Conservation (phyloP, 352 stramenopile genomes). For the Phytophthora pluvialis region DNA sequence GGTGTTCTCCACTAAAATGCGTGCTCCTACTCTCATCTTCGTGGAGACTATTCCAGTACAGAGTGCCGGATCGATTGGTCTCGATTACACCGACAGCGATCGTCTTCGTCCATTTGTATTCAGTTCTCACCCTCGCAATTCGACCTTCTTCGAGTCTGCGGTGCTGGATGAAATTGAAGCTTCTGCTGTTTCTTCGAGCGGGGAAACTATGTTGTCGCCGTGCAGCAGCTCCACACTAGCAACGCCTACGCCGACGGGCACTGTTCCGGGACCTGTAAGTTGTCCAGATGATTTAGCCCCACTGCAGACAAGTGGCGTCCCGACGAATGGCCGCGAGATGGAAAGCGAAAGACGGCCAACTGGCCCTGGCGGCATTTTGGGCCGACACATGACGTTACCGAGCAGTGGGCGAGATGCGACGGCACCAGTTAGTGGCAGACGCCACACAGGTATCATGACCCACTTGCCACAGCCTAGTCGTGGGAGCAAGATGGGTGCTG, state of each 20-base stretch:
- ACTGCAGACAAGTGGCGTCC: slow-evolving; percentile 12
- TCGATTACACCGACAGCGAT: slow-evolving; percentile 40
- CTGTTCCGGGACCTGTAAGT: slow-evolving; percentile 5
- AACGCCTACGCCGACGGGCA: slow-evolving; percentile 23
- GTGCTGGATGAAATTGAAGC: slow-evolving; percentile 45
- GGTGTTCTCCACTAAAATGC: slow-evolving; percentile 89
- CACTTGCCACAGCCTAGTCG: slow-evolving; percentile 38
- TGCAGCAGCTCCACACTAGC: slow-evolving; percentile 42
- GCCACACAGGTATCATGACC: slow-evolving; percentile 25
- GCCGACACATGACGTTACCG: slow-evolving; percentile 25
- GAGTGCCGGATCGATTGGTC: slow-evolving; percentile 34
- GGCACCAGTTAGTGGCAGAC: slow-evolving; percentile 18
- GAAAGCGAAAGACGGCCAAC: slow-evolving; percentile 13
- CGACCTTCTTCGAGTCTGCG: slow-evolving; percentile 68
- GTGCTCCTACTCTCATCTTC: slow-evolving; percentile 79
- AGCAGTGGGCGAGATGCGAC: slow-evolving; percentile 21
- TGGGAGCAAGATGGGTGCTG: slow-evolving; percentile 34
- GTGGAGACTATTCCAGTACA: slow-evolving; percentile 74
- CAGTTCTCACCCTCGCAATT: slow-evolving; percentile 55
- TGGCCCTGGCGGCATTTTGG: slow-evolving; percentile 13
- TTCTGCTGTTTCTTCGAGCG: slow-evolving; percentile 35
- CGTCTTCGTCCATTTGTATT: slow-evolving; percentile 61
- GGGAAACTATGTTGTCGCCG: slow-evolving; percentile 29
- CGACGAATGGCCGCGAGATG: background rate
- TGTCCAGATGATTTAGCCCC: slow-evolving; percentile 17